Conservation (phyloP, 495 filamentous ascomycete genomes). For the Usnea hakonensis region DNA sequence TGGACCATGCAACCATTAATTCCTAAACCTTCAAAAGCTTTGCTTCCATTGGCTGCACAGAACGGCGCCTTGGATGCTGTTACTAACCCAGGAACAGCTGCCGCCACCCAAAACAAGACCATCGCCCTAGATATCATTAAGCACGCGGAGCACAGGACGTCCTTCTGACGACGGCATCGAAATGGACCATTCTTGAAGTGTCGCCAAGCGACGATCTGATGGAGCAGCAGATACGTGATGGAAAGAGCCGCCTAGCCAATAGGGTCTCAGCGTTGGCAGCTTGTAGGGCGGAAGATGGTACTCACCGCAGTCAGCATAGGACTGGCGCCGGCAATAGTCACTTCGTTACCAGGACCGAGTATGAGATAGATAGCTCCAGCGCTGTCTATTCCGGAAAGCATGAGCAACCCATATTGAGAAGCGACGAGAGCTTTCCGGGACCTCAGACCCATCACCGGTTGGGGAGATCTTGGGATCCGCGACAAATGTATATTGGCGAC, state of each 20-base stretch:
- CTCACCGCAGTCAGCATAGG: slow-evolving; percentile 10
- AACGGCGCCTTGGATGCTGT: slow-evolving; percentile 13
- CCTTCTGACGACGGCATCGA: not conserved
- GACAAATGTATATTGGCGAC: not conserved
- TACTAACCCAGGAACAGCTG: slow-evolving; percentile 6
- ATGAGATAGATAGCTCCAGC: not conserved
- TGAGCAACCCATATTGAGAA: not conserved
- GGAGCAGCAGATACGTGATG: slow-evolving; percentile 5
- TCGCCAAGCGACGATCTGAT: slow-evolving; percentile 8
- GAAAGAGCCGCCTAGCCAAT: slow-evolving; percentile 2
- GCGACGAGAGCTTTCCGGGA: not conserved
- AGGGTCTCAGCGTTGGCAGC: not conserved
- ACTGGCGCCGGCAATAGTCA: slow-evolving; percentile 1
- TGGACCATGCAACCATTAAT: slow-evolving; percentile 15
- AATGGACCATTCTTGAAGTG: not conserved
- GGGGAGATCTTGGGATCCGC: not conserved
- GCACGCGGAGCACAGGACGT: not conserved
- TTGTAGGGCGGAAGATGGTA: not conserved
- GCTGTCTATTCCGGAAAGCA: not conserved
- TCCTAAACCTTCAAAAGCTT: not conserved
- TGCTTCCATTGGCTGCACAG: slow-evolving; percentile 5
- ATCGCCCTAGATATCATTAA: slow-evolving; percentile 5
- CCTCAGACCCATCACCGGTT: not conserved
- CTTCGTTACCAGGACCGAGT: not conserved
- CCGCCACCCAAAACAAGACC: slow-evolving; percentile 7